Evolutionary conservation across 2,329 filamentous ascomycete species (phyloP), one percentile per base, ranked within the genome.

Genomic region (Neofusicoccum sp.): DNA sequence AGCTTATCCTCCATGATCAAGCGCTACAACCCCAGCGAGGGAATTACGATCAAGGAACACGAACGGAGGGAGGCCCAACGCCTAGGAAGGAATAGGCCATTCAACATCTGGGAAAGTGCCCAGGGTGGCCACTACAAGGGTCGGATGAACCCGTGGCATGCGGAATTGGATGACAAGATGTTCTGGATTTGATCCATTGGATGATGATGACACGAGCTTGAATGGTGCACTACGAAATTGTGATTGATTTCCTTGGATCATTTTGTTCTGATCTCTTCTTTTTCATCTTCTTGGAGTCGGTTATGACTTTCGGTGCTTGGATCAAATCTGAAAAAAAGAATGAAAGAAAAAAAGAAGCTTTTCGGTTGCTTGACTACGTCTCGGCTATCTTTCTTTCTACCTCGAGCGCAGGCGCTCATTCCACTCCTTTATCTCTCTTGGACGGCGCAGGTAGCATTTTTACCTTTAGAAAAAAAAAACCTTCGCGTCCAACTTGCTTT

Each of bases 81-180:
- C 16, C 12, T 16, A 26, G 44, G 6, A 6, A 36, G 31, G 9
- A 34, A 3, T 24, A 56, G 11, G 9, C 43, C 31, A 2, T 58
- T 30, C 43, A 59, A 30, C 7, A 41, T 31, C 11, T 38, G 41
- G 54, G 53, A 59, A 3, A 43, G 43, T 3, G 41, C 45, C 16
- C 59, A 60, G 34, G 26, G 31, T 12, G 20, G 34, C 5, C 6
- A 31, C 24, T 36, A 20, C 14, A 40, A 51, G 34, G 14, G 40
- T 6, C 26, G 36, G 9, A n/a, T n/a, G 12, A 49, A 69, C 36
- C 69, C 68, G 3, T 73, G 71, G 69, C 64, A 67, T 41, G 7
- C n/a, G 24, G 56, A 62, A 4, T 16, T 71, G 8, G 62, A 67
- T 34, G 44, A 64, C 8, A 65, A 48, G 12, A 73, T 72, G 67